phyloP scores from a whole-genome alignment of 129 eudicot genomes.

The Ambrosia trifida region DNA sequence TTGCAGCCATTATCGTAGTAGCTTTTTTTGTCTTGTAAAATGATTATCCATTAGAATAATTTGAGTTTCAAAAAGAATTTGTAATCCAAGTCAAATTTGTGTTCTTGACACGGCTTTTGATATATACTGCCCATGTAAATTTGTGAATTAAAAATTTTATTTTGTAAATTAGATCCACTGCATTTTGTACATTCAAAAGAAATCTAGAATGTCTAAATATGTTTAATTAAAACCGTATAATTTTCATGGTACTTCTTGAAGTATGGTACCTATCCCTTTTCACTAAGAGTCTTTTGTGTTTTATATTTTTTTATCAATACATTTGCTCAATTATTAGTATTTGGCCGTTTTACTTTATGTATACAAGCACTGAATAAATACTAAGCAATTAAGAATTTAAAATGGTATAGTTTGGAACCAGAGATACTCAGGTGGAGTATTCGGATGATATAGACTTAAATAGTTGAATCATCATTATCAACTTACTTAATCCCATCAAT shows the following conservation, averaged over 20 bases:
- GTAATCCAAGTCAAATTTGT: slow-evolving; percentile 39
- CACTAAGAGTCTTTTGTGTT: too few relatives aligned
- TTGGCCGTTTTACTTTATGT: too few relatives aligned
- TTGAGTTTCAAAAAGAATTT: slow-evolving; percentile 17
- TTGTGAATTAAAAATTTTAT: neutral
- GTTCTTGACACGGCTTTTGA: slow-evolving; percentile 37
- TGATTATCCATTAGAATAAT: slow-evolving; percentile 23
- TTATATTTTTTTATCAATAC: too few relatives aligned
- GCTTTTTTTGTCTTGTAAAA: slow-evolving; percentile 18
- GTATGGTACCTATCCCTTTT: too few relatives aligned
- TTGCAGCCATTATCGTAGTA: slow-evolving; percentile 33
- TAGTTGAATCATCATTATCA: too few relatives aligned
- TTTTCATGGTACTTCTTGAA: neutral
- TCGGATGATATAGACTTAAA: too few relatives aligned
- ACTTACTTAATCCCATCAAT: too few relatives aligned
- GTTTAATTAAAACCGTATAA: neutral
- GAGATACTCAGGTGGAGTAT: too few relatives aligned
- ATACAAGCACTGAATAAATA: too few relatives aligned
- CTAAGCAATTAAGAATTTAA: too few relatives aligned
- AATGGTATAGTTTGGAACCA: too few relatives aligned
- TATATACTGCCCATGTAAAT: slow-evolving; percentile 13
- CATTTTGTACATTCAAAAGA: slow-evolving; percentile 13
- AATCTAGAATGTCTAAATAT: neutral
- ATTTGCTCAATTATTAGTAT: too few relatives aligned
- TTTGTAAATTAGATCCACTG: slow-evolving; percentile 8